Percentiles rank a stretch among this genome's conserved stretches.
phyloP scores from a whole-genome alignment of 805 yeast genomes.

The Yarrowia bubula region DNA sequence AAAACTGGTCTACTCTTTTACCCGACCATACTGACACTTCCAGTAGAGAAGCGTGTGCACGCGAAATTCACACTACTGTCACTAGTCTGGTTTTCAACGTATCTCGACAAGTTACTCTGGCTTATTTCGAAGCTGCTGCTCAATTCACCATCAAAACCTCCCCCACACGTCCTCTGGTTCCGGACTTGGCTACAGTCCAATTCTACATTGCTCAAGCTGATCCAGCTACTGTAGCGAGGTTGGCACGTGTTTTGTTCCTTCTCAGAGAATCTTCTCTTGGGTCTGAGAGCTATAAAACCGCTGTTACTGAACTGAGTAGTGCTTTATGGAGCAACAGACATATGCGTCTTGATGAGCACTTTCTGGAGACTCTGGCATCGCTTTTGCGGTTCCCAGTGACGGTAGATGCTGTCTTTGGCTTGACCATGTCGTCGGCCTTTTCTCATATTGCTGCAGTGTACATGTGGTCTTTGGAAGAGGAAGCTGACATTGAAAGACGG shows the following conservation, averaged over 20 bases:
- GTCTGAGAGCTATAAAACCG: not conserved
- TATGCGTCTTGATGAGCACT: not conserved
- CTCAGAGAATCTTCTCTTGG: slow-evolving; percentile 3
- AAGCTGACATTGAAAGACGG: not conserved
- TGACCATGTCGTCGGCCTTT: slow-evolving; percentile 7
- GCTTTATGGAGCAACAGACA: slow-evolving; percentile 10
- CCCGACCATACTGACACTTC: not conserved
- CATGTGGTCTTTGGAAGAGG: slow-evolving; percentile 3
- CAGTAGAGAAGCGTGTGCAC: not conserved
- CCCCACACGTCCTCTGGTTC: not conserved
- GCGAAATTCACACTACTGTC: not conserved
- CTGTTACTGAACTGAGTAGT: not conserved
- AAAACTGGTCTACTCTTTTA: not conserved
- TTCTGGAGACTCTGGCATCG: not conserved
- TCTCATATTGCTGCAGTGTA: slow-evolving; percentile 6
- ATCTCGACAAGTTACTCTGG: not conserved
- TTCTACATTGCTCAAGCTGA: not conserved
- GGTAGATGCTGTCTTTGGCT: not conserved
- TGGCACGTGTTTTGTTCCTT: not conserved
- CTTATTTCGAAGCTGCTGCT: not conserved
- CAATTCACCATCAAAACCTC: not conserved
- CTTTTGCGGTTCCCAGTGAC: not conserved
- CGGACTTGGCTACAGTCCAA: not conserved
- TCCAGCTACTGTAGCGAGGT: not conserved
- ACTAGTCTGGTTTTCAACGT: not conserved